These are phyloP conservation scores for Fimicolochytrium jonesii DNA, from an alignment of 192 early-diverging fungal genomes.

Conservation along the genomic window DNA sequence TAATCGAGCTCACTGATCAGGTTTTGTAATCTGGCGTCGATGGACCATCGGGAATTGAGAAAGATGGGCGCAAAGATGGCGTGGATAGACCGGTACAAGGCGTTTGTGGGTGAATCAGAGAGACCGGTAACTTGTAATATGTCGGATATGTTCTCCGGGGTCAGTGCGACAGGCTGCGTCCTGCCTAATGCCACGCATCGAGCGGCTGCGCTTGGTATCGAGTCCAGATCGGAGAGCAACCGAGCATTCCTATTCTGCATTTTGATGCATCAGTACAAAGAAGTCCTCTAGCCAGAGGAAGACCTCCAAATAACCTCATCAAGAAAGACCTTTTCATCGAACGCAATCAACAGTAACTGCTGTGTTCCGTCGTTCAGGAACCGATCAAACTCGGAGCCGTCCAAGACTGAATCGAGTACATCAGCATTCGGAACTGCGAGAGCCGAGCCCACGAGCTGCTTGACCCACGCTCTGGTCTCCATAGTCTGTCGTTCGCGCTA, in stretches of 20 bases:
- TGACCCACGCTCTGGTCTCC: constrained; percentile 16
- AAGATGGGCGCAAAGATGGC: constrained; percentile 33
- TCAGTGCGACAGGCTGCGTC: constrained; percentile 5
- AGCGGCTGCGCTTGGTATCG: background rate
- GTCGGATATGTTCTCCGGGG: constrained; percentile 9
- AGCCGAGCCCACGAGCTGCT: constrained; percentile 21
- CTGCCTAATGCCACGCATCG: constrained; percentile 17
- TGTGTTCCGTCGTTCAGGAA: constrained; percentile 16
- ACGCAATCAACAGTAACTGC: constrained; percentile 20
- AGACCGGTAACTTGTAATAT: constrained; percentile 19
- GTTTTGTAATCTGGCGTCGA: constrained; percentile 26
- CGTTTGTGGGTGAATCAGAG: constrained; percentile 10
- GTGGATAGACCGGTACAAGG: constrained; percentile 35
- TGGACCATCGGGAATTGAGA: constrained; percentile 19
- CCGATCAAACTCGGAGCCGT: constrained; percentile 5
- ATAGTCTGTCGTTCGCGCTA: no score
- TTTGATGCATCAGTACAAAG: background rate
- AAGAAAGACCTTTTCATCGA: constrained; percentile 16
- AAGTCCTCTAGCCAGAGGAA: background rate
- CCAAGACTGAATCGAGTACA: background rate
- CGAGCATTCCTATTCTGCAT: background rate
- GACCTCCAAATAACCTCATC: background rate
- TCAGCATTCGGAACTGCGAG: constrained; percentile 1
- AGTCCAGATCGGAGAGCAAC: background rate
- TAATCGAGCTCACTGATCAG: constrained; percentile 36